phyloP scores from a whole-genome alignment of 208 protist species.

The Leishmania tarentolae region DNA sequence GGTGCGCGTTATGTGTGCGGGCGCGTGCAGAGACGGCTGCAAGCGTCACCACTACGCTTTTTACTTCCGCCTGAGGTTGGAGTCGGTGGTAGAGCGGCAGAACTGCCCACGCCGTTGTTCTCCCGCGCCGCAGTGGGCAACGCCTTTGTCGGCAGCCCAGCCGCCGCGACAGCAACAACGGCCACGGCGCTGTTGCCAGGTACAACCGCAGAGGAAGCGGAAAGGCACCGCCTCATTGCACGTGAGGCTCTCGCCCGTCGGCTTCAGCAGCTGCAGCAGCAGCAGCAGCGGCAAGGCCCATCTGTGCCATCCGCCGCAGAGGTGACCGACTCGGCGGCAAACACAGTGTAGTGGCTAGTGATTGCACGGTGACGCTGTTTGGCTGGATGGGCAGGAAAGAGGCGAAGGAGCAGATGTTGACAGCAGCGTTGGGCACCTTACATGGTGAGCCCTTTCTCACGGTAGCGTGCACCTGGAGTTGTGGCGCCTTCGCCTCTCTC shows the following conservation, averaged over 20 bases:
- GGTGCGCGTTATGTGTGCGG: constrained; percentile 13
- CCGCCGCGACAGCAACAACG: background rate
- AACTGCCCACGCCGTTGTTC: constrained; percentile 24
- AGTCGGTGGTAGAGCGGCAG: constrained; percentile 1
- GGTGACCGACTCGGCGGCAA: constrained; percentile 2
- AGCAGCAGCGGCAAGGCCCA: background rate
- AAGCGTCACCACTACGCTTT: background rate
- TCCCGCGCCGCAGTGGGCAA: background rate
- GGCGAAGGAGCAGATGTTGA: background rate
- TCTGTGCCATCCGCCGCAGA: background rate
- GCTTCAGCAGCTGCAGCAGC: constrained; percentile 41
- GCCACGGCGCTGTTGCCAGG: constrained; percentile 52
- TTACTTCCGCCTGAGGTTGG: constrained; percentile 17
- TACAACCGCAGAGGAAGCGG: constrained; percentile 74
- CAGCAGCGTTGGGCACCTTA: background rate
- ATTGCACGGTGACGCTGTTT: background rate
- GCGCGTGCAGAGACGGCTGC: background rate
- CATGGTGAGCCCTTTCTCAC: background rate
- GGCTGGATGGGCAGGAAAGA: background rate
- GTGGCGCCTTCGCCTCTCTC: background rate
- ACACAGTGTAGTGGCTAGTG: constrained; percentile 17
- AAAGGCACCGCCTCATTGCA: constrained; percentile 69
- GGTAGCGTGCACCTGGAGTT: background rate
- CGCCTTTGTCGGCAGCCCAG: background rate
- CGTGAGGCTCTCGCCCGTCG: constrained; percentile 58